These are phyloP conservation scores for Aspergillus arachidicola DNA, from an alignment of 2,329 filamentous ascomycete species.

Conservation along the genomic window DNA sequence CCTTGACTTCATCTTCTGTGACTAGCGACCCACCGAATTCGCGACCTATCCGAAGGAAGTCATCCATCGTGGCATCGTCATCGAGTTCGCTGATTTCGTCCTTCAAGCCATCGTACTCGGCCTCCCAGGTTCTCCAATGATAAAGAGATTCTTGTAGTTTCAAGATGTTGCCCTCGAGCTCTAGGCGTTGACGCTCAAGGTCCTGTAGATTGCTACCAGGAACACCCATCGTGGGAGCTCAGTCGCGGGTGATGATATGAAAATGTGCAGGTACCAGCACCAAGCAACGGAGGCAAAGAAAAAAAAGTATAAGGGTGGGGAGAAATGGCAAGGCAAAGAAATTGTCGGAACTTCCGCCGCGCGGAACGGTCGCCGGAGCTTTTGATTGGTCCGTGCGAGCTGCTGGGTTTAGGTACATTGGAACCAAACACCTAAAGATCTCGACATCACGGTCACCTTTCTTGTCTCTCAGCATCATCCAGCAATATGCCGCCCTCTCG, in stretches of 20 bases:
- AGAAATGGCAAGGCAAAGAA: constrained; percentile 19
- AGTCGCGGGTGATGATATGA: constrained; percentile 11
- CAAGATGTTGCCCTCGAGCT: constrained; percentile 74
- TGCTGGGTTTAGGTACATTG: constrained; percentile 12
- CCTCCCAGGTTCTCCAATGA: constrained; percentile 89
- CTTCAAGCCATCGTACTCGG: constrained; percentile 86
- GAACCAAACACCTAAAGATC: background rate
- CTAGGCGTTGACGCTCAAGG: constrained; percentile 73
- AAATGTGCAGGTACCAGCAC: background rate
- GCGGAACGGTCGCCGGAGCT: constrained; percentile 16
- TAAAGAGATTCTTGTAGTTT: constrained; percentile 75
- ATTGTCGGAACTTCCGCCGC: constrained; percentile 17
- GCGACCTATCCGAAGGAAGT: constrained; percentile 53
- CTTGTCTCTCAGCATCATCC: background rate
- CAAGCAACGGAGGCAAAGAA: background rate
- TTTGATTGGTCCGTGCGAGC: constrained; percentile 31
- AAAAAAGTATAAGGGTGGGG: background rate
- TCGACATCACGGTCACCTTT: constrained; percentile 1
- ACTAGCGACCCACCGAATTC: constrained; percentile 50
- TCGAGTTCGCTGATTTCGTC: constrained; percentile 70
- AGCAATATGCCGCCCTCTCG: constrained; percentile 34
- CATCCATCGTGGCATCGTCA: constrained; percentile 52
- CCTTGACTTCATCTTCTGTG: constrained; percentile 56
- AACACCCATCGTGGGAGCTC: constrained; percentile 31
- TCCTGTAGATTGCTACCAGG: constrained; percentile 60